Conservation (phyloP, 2,329 filamentous ascomycete species). For the Aspergillus viridinutans region DNA sequence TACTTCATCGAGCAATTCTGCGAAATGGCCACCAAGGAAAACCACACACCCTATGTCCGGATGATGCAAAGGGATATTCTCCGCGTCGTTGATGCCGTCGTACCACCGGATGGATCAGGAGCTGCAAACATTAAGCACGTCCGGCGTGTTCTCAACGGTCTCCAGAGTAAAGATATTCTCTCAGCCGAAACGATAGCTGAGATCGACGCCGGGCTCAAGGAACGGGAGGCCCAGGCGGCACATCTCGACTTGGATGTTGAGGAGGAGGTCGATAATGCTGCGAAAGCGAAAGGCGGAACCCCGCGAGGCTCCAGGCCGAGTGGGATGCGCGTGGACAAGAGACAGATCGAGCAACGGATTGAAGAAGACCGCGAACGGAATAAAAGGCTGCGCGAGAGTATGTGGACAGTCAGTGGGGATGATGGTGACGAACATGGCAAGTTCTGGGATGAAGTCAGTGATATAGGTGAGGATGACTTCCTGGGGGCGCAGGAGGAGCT, state of each 20-base stretch:
- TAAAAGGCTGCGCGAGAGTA: conserved; percentile 84
- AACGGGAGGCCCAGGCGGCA: conserved; percentile 64
- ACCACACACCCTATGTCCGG: conserved; percentile 74
- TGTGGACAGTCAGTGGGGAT: conserved; percentile 76
- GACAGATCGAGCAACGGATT: conserved; percentile 90
- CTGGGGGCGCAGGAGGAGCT: conserved; percentile 71
- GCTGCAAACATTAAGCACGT: conserved; percentile 93
- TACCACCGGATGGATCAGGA: conserved; percentile 78
- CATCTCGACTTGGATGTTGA: conserved; percentile 48
- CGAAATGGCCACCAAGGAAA: conserved; percentile 73
- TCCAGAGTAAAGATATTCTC: conserved; percentile 68
- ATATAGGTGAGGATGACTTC: conserved; percentile 82
- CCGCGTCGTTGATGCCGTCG: conserved; percentile 85
- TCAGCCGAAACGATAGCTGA: conserved; percentile 69
- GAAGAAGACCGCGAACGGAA: conserved; percentile 95
- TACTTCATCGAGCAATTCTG: conserved; percentile 97
- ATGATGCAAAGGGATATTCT: conserved; percentile 96
- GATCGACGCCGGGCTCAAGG: conserved; percentile 77
- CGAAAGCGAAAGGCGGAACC: conserved; percentile 24
- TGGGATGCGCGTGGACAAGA: conserved; percentile 65
- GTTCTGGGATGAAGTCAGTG: conserved; percentile 82
- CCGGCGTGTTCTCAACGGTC: conserved; percentile 68
- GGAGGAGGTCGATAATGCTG: conserved; percentile 24
- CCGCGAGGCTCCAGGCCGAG: conserved; percentile 29
- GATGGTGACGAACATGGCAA: conserved; percentile 69